These are phyloP conservation scores for Nitzschia putrida DNA, from an alignment of 108 stramenopile genomes.

Conservation along the genomic window DNA sequence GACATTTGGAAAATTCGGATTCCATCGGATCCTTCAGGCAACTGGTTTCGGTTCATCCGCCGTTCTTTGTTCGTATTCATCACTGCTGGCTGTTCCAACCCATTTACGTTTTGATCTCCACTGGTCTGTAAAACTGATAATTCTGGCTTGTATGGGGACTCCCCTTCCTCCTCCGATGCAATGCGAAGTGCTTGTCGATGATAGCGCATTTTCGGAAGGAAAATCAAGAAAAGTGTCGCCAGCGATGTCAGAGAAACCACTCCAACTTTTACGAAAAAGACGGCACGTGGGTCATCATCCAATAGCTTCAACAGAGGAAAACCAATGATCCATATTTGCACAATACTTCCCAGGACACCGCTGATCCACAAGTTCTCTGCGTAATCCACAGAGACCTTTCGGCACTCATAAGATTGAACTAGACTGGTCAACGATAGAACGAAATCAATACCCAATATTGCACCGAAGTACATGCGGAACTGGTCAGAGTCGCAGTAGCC, in stretches of 20 bases:
- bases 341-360: conserved; percentile 29
- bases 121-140: neutral
- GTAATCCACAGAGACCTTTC: conserved; percentile 52
- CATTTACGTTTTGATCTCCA: neutral
- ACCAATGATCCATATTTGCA: conserved; percentile 48
- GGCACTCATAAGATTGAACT: conserved; percentile 52
- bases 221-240: conserved; percentile 42
- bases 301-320: conserved; percentile 42
- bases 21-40: conserved; percentile 3
- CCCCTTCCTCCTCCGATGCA: neutral
- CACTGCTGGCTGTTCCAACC: neutral
- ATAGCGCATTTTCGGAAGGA: conserved; percentile 52
- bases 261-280: conserved; percentile 27
- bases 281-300: conserved; percentile 18
- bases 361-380: conserved; percentile 43
- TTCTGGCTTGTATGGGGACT: neutral
- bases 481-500: conserved; percentile 30
- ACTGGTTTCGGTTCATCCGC: neutral
- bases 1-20: conserved; percentile 27
- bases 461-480: conserved; percentile 6
- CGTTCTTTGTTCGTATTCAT: neutral
- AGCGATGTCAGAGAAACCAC: conserved; percentile 39
- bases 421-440: conserved; percentile 32
- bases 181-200: neutral
- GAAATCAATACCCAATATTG: conserved; percentile 34